Evolutionary conservation across 2,329 filamentous ascomycete genomes (phyloP).

Genomic region (Trichocomaceae sp.): DNA sequence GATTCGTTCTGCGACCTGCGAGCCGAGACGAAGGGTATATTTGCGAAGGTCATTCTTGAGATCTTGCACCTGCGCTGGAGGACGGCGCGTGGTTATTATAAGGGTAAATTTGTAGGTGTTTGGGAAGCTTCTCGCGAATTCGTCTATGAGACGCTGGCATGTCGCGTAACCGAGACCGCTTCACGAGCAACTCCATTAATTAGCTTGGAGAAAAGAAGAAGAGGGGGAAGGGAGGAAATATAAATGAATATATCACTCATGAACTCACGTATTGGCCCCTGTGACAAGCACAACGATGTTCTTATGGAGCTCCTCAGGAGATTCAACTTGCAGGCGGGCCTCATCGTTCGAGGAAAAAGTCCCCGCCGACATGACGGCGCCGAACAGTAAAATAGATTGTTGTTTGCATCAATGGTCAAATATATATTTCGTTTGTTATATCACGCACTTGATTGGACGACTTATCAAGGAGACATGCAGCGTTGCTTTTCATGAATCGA

Average conservation of each 20-base stretch:
- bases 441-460: background rate
- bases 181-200: slow-evolving; percentile 14
- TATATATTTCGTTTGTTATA: background rate
- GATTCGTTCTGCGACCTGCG: slow-evolving; percentile 38
- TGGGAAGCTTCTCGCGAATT: slow-evolving; percentile 68
- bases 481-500: background rate
- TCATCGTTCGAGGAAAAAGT: background rate
- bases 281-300: slow-evolving; percentile 59
- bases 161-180: slow-evolving; percentile 85
- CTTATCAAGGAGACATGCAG: background rate
- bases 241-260: background rate
- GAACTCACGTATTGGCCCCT: slow-evolving; percentile 70
- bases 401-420: background rate
- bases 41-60: slow-evolving; percentile 16
- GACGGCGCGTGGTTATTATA: slow-evolving; percentile 78
- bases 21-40: slow-evolving; percentile 49
- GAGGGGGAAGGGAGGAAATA: no score
- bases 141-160: slow-evolving; percentile 78
- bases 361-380: background rate
- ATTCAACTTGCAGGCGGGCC: slow-evolving; percentile 3
- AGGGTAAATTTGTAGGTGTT: slow-evolving; percentile 65
- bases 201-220: slow-evolving; percentile 6
- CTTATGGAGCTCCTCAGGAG: slow-evolving; percentile 11
- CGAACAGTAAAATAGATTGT: background rate
- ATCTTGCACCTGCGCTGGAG: slow-evolving; percentile 54